Evolutionary conservation across 2,329 filamentous ascomycete genomes (phyloP), one percentile per base, ranked within the genome.

Genomic region (Trichoderma polysporum): DNA sequence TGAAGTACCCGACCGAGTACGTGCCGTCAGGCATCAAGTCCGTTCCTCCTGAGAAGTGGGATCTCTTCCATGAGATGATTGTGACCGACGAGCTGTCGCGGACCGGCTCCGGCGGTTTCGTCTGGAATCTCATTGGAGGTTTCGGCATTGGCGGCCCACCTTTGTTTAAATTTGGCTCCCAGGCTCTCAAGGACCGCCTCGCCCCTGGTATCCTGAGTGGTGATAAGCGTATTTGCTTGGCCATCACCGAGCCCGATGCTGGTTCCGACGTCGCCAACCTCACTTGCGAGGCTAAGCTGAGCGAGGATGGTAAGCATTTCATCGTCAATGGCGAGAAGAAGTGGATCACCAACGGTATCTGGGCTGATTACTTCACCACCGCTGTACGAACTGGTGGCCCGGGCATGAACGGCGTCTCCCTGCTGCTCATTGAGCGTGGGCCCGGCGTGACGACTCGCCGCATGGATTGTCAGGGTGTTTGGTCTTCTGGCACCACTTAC

Each of bases 321-420:
- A 98, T 98, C 73, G 95, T 99, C 81, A 99, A 98, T 76, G 95
- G 95, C 65, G 94, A 97, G 88, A 98, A 99, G 91, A 99, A 99
- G 83, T 98, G 95, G 94, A 98, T 98, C 80, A 98, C 94, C 75
- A 99, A 99, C 81, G 95, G 95, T 75, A 88, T 97, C 75, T 97
- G 93, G 93, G 88, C 85, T 69, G 95, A 99, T 79, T 99, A 98
- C 84, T 98, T 98, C 84, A 98, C 95, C 65, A 96, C 92, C 15
- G 95, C 94, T 29, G 95, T 99, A 45, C 90, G 95, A 68, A 99
- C 95, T 13, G 93, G 91, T 70, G 90, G 89, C 37, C 83, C 87
- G 27, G 95, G 95, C 72, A 98, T 97, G 94, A 94, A 94, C 76
- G 95, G 95, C 68, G 86, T 99, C 69, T 92, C 89, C 33, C 86